Evolutionary conservation across 2,329 filamentous ascomycete species (phyloP).

Genomic region (Pseudogymnoascus sp.): DNA sequence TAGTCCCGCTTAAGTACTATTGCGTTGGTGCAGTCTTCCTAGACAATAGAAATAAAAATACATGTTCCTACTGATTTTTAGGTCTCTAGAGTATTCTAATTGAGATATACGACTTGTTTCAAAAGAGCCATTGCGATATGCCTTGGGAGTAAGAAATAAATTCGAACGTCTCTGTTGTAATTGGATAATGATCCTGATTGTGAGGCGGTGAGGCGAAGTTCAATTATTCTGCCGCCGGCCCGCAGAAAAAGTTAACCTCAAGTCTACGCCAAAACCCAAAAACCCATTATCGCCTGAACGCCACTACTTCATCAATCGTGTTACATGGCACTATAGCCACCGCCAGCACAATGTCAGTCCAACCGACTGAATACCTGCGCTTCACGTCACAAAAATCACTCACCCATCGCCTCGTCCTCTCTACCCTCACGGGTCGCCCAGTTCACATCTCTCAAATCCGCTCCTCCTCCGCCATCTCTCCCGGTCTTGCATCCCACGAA

Average conservation of each 20-base stretch:
- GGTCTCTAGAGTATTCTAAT: no score
- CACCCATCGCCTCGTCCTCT: constrained; percentile 73
- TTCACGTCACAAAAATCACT: constrained; percentile 83
- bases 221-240: constrained; percentile 3
- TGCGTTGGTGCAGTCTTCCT: no score
- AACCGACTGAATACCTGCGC: constrained; percentile 45
- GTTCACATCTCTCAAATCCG: constrained; percentile 93
- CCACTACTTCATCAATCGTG: not conserved
- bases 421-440: constrained; percentile 82
- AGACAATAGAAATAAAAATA: no score
- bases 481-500: constrained; percentile 85
- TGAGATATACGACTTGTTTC: not conserved
- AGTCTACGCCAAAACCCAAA: constrained; percentile 2
- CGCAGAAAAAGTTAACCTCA: constrained; percentile 8
- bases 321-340: constrained; percentile 4
- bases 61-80: no score
- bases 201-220: constrained; percentile 5
- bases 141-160: not conserved
- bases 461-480: constrained; percentile 72
- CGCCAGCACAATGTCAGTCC: constrained; percentile 22
- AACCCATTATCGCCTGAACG: not conserved
- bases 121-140: not conserved
- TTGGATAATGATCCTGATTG: constrained; percentile 8
- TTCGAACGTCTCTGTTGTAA: not conserved
- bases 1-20: no score